Base-by-base conservation (phyloP, 441 rosid species). In the Jatropha podagrica region DNA sequence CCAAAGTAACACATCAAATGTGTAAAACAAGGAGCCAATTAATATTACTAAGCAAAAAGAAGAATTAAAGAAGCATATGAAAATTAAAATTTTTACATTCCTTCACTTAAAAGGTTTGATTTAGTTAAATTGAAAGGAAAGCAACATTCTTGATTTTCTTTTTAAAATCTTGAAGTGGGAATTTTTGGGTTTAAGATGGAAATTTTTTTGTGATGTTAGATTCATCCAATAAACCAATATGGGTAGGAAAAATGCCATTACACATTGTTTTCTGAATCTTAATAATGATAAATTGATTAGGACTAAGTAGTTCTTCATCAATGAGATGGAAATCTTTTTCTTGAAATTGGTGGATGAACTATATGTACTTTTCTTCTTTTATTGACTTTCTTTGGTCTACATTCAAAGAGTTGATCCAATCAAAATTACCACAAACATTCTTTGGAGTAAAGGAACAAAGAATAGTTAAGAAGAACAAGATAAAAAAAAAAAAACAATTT, bases 181-280 rank as follows among this genome's bases (percentile, higher is more conserved):
- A 3, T 1, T 1, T 32, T 51, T 65, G 52, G 62, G 8, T 73
- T 32, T 7, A 46, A 72, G n/a, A 12, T 40, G 18, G 20, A 6
- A 15, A 9, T 6, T 10, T 56, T 23, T 32, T 32, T 32, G 32
- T 37, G 44, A 67, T 46, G 48, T 38, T 42, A 4, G 51, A 2
- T 61, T 59, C 41, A 61, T 61, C 78, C 78, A 68, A 75, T 75
- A n/a, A 32, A 32, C 32, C 52, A 44, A 76, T 5, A 59, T 76
- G 65, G 78, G 78, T 62, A 62, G 74, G 78, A 76, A 69, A 75
- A n/a, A 68, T 37, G 63, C 42, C 74, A 68, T 69, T 60, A 69
- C 38, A 55, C 23, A n/a, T 69, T 76, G 61, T 68, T 75, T 76
- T 68, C 74, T 15, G 5, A 32, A 52, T 17, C 74, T 51, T 41